Percentiles rank a stretch among this genome's conserved stretches.
These are phyloP conservation scores for Nakaseomyces nivariensis DNA, from an alignment of 1,139 yeast genomes.

Conservation along the genomic window DNA sequence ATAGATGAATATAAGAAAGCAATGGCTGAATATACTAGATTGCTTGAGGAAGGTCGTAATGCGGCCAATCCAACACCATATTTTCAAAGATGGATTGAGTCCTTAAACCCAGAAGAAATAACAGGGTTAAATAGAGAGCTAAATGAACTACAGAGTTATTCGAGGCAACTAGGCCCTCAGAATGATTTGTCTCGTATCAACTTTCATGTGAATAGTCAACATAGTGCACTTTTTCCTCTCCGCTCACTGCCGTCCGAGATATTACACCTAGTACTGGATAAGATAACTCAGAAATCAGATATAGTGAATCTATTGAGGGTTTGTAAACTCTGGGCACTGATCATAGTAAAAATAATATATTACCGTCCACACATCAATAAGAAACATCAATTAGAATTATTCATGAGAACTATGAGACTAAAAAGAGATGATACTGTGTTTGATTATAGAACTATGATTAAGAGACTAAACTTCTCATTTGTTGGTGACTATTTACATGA, in stretches of 20 bases:
- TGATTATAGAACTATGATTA: slow-evolving; percentile 66
- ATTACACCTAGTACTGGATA: slow-evolving; percentile 57
- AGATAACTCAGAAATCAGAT: slow-evolving; percentile 53
- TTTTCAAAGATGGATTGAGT: slow-evolving; percentile 18
- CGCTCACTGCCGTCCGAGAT: slow-evolving; percentile 73
- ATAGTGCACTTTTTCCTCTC: slow-evolving; percentile 35
- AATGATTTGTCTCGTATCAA: neutral
- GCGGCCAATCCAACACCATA: slow-evolving; percentile 19
- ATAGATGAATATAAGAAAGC: slow-evolving; percentile 24
- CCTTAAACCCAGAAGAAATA: slow-evolving; percentile 18
- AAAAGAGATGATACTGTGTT: slow-evolving; percentile 46
- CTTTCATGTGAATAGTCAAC: slow-evolving; percentile 7
- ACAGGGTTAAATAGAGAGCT: slow-evolving; percentile 13
- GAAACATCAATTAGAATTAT: slow-evolving; percentile 38
- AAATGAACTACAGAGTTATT: slow-evolving; percentile 11
- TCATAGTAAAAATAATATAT: slow-evolving; percentile 78
- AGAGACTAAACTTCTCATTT: slow-evolving; percentile 70
- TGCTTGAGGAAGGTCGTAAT: slow-evolving; percentile 13
- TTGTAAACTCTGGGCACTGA: slow-evolving; percentile 72
- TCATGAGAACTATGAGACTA: slow-evolving; percentile 45
- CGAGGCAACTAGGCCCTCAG: slow-evolving; percentile 4
- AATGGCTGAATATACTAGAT: slow-evolving; percentile 15
- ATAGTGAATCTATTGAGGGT: slow-evolving; percentile 62
- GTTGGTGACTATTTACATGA: slow-evolving; percentile 64
- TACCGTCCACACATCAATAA: slow-evolving; percentile 74